phyloP scores from a whole-genome alignment of 2,329 filamentous ascomycete species.

The Arthrobotrys musiformis region DNA sequence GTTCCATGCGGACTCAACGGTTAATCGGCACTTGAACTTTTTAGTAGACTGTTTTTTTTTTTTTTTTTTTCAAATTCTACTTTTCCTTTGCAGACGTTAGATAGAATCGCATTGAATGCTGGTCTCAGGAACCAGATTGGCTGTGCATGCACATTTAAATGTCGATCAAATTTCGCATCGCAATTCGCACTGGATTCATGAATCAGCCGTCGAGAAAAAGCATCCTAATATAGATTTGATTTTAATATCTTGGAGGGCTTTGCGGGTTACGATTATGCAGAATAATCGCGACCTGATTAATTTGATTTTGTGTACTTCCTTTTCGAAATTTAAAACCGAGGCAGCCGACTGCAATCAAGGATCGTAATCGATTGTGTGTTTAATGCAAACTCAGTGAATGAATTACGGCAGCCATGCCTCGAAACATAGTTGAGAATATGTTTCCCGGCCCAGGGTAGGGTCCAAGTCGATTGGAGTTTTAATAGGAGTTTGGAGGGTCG shows the following conservation, averaged over 20 bases:
- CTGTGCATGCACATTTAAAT: background rate
- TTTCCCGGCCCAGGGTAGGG: background rate
- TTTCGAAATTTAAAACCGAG: background rate
- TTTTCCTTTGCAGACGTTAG: background rate
- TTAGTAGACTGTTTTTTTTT: background rate
- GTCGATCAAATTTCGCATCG: background rate
- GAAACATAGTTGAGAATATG: constrained; percentile 1
- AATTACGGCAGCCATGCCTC: background rate
- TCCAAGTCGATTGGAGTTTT: background rate
- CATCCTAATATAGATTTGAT: constrained; percentile 7
- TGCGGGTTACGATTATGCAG: background rate
- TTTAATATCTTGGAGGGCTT: background rate
- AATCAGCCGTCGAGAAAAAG: background rate
- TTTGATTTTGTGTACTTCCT: background rate
- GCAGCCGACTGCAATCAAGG: background rate
- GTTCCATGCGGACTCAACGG: background rate
- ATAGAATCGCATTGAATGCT: background rate
- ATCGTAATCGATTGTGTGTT: background rate
- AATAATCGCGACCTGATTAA: background rate
- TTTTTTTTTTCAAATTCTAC: background rate
- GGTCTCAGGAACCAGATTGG: constrained; percentile 11
- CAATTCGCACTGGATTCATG: background rate
- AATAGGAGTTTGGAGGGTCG: background rate
- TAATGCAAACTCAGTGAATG: background rate
- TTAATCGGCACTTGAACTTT: constrained; percentile 4